Conservation (phyloP, 345 rosid species). For the Noccaea bulbosa region DNA sequence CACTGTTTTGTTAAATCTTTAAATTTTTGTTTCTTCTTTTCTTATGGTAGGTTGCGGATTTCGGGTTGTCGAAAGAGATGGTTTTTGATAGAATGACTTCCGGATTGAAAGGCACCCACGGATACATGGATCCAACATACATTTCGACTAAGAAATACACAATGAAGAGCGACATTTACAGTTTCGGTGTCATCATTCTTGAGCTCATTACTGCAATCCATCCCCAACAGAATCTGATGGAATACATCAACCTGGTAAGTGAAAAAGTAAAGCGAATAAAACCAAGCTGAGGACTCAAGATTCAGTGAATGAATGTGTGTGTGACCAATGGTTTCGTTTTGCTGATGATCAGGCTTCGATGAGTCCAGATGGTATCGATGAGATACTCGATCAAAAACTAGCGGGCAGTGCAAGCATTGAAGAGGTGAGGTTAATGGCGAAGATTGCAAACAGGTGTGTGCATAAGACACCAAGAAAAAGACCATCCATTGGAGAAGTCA, state of each 20-base stretch:
- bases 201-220: constrained; percentile 95
- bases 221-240: constrained; percentile 94
- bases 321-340: constrained; percentile 17
- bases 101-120: constrained; percentile 90
- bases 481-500: constrained; percentile 81
- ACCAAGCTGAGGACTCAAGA: neutral
- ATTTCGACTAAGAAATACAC: constrained; percentile 83
- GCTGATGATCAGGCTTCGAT: constrained; percentile 62
- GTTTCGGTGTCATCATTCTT: constrained; percentile 88
- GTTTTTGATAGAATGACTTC: constrained; percentile 72
- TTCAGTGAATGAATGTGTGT: neutral
- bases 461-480: constrained; percentile 74
- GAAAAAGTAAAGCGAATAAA: neutral
- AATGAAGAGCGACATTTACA: constrained; percentile 83
- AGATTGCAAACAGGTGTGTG: constrained; percentile 71
- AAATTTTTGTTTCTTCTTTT: neutral
- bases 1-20: constrained; percentile 5
- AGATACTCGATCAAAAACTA: constrained; percentile 75
- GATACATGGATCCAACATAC: constrained; percentile 87
- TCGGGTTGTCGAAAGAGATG: constrained; percentile 92
- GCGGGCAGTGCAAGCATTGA: constrained; percentile 61
- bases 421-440: constrained; percentile 75
- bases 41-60: constrained; percentile 80
- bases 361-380: constrained; percentile 85
- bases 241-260: constrained; percentile 84